A percentile compares a stretch with the other conserved stretches of the same genome.
These are phyloP conservation scores for Pseudogymnoascus sp. DNA, from an alignment of 2,329 filamentous ascomycete genomes.

Conservation along the genomic window DNA sequence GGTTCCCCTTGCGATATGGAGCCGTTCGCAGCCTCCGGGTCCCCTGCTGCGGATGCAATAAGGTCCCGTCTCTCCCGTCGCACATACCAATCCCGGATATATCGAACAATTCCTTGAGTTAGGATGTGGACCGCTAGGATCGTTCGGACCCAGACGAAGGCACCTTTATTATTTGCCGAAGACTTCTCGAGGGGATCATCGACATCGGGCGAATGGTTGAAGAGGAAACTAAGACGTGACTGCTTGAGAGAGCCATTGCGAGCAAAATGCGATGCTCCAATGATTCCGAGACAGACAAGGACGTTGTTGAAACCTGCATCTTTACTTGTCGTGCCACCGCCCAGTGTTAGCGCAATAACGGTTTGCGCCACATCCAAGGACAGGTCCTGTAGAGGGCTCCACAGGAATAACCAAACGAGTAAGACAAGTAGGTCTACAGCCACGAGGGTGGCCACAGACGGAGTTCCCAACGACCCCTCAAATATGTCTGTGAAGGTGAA, in stretches of 20 bases:
- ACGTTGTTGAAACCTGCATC: constrained; percentile 64
- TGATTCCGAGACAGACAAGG: constrained; percentile 61
- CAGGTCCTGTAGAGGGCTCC: constrained; percentile 78
- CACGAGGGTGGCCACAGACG: constrained; percentile 74
- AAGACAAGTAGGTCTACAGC: constrained; percentile 78
- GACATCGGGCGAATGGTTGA: constrained; percentile 24
- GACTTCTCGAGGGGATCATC: constrained; percentile 41
- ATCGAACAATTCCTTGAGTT: constrained; percentile 62
- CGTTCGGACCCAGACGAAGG: constrained; percentile 59
- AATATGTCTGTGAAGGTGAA: constrained; percentile 84
- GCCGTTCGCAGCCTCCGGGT: constrained; percentile 54
- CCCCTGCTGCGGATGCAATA: constrained; percentile 39
- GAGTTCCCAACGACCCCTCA: constrained; percentile 75
- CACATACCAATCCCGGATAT: constrained; percentile 60
- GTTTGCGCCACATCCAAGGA: constrained; percentile 86
- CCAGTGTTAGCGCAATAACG: constrained; percentile 83
- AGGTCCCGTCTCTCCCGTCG: constrained; percentile 48
- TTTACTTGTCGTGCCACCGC: constrained; percentile 65
- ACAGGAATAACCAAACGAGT: constrained; percentile 78
- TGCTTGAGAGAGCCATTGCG: constrained; percentile 22
- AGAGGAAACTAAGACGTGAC: constrained; percentile 23
- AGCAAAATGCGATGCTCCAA: constrained; percentile 32
- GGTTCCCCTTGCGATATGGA: constrained; percentile 9
- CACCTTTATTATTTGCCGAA: constrained; percentile 36
- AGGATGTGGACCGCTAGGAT: constrained; percentile 66